Conservation (phyloP, 179 eudicot genomes). For the Patellifolia procumbens region DNA sequence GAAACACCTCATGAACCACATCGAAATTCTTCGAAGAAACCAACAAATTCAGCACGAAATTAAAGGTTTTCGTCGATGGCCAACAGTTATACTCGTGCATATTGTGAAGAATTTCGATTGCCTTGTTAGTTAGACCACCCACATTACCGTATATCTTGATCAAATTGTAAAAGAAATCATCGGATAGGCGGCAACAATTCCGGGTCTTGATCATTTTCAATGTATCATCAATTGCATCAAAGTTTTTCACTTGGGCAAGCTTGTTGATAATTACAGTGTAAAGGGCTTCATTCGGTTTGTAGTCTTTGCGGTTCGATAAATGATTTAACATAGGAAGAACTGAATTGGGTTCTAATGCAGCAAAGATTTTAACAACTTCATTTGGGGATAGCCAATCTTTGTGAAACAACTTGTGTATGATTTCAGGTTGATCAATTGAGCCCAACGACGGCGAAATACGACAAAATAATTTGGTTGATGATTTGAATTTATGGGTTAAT, state of each 20-base stretch:
- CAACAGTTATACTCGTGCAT: conserved; percentile 73
- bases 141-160: conserved; percentile 70
- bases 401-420: conserved; percentile 42
- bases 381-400: conserved; percentile 83
- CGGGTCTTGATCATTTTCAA: conserved; percentile 53
- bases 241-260: conserved; percentile 56
- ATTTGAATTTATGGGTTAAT: conserved; percentile 4
- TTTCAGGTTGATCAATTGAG: conserved; percentile 3
- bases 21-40: conserved; percentile 63
- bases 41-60: conserved; percentile 71
- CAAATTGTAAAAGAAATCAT: conserved; percentile 61
- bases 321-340: conserved; percentile 49
- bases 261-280: conserved; percentile 57
- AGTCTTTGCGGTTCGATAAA: conserved; percentile 71
- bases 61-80: conserved; percentile 77
- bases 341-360: conserved; percentile 49
- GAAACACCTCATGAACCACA: conserved; percentile 52
- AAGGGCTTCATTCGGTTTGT: conserved; percentile 71
- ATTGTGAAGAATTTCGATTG: conserved; percentile 64
- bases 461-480: conserved; percentile 18
- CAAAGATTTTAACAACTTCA: conserved; percentile 63
- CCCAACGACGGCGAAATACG: conserved; percentile 3
- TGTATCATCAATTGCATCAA: conserved; percentile 57
- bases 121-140: conserved; percentile 57
- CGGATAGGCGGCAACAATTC: conserved; percentile 59